phyloP scores from a whole-genome alignment of 202 grass and related monocot species.

The Eragrostis tef region DNA sequence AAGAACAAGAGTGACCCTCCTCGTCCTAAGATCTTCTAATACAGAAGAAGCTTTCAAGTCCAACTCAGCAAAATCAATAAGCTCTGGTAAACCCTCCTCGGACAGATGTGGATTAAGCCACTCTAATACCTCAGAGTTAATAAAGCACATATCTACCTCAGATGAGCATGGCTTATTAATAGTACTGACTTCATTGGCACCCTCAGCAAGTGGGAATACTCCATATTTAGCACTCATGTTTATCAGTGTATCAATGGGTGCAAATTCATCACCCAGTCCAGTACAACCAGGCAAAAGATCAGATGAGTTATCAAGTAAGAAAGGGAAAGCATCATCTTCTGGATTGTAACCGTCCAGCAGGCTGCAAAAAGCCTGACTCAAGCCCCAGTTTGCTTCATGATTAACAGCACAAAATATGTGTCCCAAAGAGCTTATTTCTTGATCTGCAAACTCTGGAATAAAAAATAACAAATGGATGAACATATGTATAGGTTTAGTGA shows the following conservation, averaged over 20 bases:
- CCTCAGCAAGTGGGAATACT: conserved; percentile 58
- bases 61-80: conserved; percentile 57
- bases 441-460: conserved; percentile 44
- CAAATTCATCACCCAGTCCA: conserved; percentile 53
- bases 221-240: conserved; percentile 46
- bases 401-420: conserved; percentile 45
- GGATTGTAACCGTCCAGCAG: conserved; percentile 55
- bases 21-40: conserved; percentile 45
- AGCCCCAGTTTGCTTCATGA: conserved; percentile 54
- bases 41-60: conserved; percentile 44
- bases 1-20: conserved; percentile 74
- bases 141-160: conserved; percentile 48
- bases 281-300: conserved; percentile 46
- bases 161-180: conserved; percentile 47
- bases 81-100: conserved; percentile 52
- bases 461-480: conserved; percentile 34
- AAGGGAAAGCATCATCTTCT: conserved; percentile 59
- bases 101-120: conserved; percentile 60
- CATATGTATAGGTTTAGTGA: background rate
- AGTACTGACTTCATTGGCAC: conserved; percentile 36
- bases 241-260: conserved; percentile 57
- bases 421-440: conserved; percentile 36
- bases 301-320: conserved; percentile 55
- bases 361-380: conserved; percentile 47
- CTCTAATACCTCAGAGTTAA: conserved; percentile 57